These are phyloP conservation scores for Diaporthe vexans DNA, from an alignment of 2,329 filamentous ascomycete species.

Conservation along the genomic window DNA sequence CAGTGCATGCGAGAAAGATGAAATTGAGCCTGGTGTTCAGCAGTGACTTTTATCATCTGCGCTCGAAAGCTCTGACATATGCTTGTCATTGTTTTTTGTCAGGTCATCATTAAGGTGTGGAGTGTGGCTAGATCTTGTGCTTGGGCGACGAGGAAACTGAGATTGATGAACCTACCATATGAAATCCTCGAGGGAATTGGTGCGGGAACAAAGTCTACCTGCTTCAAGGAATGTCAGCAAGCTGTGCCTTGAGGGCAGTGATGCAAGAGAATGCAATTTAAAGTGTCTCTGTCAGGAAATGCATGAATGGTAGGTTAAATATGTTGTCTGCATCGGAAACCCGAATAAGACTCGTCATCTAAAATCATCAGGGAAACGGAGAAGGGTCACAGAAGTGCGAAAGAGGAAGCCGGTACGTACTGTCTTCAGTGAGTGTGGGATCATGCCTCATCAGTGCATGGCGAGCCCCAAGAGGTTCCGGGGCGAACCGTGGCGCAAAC, in stretches of 20 bases:
- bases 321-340: constrained; percentile 78
- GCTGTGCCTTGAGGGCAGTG: constrained; percentile 1
- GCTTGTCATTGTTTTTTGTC: constrained; percentile 90
- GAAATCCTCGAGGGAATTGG: too few relatives aligned
- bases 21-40: constrained; percentile 51
- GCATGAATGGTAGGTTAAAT: constrained; percentile 82
- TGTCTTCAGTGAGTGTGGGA: not conserved
- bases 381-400: not conserved
- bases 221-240: constrained; percentile 35
- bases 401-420: constrained; percentile 1
- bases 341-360: constrained; percentile 87
- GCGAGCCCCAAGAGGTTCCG: not conserved
- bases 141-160: not conserved
- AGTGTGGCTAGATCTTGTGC: constrained; percentile 8
- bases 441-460: too few relatives aligned
- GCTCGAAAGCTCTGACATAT: constrained; percentile 89
- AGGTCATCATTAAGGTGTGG: constrained; percentile 78
- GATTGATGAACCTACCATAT: constrained; percentile 35
- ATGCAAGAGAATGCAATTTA: constrained; percentile 47
- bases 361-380: constrained; percentile 59
- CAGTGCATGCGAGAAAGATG: constrained; percentile 11
- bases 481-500: not conserved
- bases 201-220: not conserved
- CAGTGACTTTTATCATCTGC: constrained; percentile 63
- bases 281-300: constrained; percentile 49